Evolutionary conservation across 23 red algal genomes (phyloP).

Genomic region (Gracilaria caudata): DNA sequence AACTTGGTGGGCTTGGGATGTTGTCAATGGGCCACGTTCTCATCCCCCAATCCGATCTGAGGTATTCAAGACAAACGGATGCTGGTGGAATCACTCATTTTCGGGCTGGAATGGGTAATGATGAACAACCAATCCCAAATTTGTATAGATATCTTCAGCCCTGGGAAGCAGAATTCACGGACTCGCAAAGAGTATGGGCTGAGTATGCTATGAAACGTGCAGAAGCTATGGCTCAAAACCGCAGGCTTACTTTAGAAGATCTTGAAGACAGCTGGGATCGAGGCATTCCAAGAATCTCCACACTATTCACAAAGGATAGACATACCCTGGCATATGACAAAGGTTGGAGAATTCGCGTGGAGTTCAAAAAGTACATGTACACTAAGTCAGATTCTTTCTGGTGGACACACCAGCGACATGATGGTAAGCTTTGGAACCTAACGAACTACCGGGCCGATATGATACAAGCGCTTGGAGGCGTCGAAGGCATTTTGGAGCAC

Average conservation of each 20-base stretch:
- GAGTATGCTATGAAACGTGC: slow-evolving; percentile 91
- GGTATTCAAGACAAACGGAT: slow-evolving; percentile 89
- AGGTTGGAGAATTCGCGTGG: slow-evolving; percentile 87
- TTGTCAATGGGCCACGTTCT: slow-evolving; percentile 97
- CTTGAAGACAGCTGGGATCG: slow-evolving; percentile 96
- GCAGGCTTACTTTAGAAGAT: slow-evolving; percentile 87
- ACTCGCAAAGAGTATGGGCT: slow-evolving; percentile 94
- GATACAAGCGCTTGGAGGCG: slow-evolving; percentile 97
- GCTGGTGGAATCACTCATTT: slow-evolving; percentile 95
- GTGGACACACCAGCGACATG: slow-evolving; percentile 96
- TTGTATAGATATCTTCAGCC: slow-evolving; percentile 92
- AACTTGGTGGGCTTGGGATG: slow-evolving; percentile 97
- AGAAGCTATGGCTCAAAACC: slow-evolving; percentile 79
- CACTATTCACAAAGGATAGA: slow-evolving; percentile 89
- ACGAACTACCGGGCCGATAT: slow-evolving; percentile 92
- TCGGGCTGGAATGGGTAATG: slow-evolving; percentile 79
- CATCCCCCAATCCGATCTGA: slow-evolving; percentile 84
- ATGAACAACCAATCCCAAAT: slow-evolving; percentile 87
- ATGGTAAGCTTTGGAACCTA: slow-evolving; percentile 92
- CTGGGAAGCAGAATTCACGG: slow-evolving; percentile 92
- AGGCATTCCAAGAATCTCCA: slow-evolving; percentile 91
- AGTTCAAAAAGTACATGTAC: slow-evolving; percentile 85
- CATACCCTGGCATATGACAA: slow-evolving; percentile 96
- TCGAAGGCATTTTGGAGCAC: slow-evolving; percentile 97
- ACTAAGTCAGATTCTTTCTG: slow-evolving; percentile 89